phyloP scores from a whole-genome alignment of 2,329 filamentous ascomycete genomes.

The Microdochium bolleyi region DNA sequence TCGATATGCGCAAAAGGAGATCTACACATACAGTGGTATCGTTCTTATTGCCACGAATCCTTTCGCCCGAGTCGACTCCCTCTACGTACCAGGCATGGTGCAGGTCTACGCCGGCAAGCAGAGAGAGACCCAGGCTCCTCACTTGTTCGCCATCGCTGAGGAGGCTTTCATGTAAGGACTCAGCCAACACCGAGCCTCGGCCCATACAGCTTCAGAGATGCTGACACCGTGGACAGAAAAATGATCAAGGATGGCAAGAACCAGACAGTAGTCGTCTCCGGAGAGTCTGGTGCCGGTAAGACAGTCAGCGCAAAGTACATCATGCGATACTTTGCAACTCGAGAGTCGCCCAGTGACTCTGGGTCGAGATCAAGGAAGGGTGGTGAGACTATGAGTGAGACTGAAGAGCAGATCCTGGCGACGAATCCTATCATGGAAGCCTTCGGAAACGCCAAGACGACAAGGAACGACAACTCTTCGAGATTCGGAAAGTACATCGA shows the following conservation, averaged over 20 bases:
- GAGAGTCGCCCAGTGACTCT: conserved; percentile 86
- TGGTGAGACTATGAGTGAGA: conserved; percentile 84
- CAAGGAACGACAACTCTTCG: conserved; percentile 97
- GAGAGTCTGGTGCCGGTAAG: conserved; percentile 97
- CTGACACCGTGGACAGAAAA: conserved; percentile 52
- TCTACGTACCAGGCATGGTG: conserved; percentile 99
- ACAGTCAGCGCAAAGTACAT: conserved; percentile 99
- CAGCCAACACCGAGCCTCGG: neutral
- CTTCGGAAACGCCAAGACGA: conserved; percentile 99
- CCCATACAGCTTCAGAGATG: conserved; percentile 18
- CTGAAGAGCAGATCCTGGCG: conserved; percentile 94
- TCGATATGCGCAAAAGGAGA: conserved; percentile 96
- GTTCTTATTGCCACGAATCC: conserved; percentile 98
- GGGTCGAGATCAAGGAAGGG: conserved; percentile 69
- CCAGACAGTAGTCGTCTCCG: conserved; percentile 98
- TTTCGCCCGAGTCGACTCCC: conserved; percentile 92
- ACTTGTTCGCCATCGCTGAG: conserved; percentile 97
- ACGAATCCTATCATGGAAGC: conserved; percentile 99
- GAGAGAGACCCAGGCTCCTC: conserved; percentile 90
- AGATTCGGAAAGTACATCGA: conserved; percentile 99
- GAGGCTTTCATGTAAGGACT: conserved; percentile 85
- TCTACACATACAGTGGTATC: conserved; percentile 99
- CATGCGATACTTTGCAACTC: conserved; percentile 98
- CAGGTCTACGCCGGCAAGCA: conserved; percentile 98
- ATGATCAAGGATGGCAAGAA: conserved; percentile 96